Conservation (phyloP, 176 grass and related monocot species). For the Triticum timopheevii region DNA sequence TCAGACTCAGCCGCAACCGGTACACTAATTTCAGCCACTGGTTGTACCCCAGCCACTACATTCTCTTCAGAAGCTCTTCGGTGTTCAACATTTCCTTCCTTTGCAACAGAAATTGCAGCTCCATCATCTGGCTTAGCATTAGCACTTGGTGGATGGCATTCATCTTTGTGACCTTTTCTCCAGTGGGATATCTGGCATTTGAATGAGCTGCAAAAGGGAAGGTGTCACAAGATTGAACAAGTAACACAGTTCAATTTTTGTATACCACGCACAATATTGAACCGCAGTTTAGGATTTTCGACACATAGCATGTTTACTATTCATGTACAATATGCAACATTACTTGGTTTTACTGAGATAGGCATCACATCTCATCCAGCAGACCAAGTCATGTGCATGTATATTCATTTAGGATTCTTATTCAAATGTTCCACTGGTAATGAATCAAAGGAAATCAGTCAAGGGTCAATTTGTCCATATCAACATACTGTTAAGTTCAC, state of each 20-base stretch:
- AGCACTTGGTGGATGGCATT: slow-evolving; percentile 65
- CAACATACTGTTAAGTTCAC: neutral
- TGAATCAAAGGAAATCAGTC: slow-evolving; percentile 14
- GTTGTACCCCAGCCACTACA: slow-evolving; percentile 34
- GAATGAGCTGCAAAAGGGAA: slow-evolving; percentile 65
- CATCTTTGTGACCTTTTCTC: slow-evolving; percentile 97
- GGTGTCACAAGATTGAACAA: neutral
- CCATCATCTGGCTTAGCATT: slow-evolving; percentile 28
- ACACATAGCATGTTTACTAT: neutral
- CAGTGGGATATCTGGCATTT: slow-evolving; percentile 97
- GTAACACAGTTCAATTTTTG: neutral
- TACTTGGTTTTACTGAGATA: neutral
- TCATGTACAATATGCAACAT: neutral
- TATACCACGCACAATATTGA: neutral
- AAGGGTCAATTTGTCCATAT: neutral
- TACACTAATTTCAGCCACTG: slow-evolving; percentile 5
- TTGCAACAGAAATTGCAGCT: slow-evolving; percentile 39
- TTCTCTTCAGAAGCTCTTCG: slow-evolving; percentile 38
- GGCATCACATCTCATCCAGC: neutral
- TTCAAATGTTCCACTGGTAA: neutral
- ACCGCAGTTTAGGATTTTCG: neutral
- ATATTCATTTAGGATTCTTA: neutral
- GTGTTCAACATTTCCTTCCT: slow-evolving; percentile 35
- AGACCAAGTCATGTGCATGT: neutral
- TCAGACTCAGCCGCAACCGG: slow-evolving; percentile 18